Percentiles rank a stretch among this genome's conserved stretches.
phyloP scores from a whole-genome alignment of 192 early-diverging fungal genomes.

The Spizellomyces punctatus region DNA sequence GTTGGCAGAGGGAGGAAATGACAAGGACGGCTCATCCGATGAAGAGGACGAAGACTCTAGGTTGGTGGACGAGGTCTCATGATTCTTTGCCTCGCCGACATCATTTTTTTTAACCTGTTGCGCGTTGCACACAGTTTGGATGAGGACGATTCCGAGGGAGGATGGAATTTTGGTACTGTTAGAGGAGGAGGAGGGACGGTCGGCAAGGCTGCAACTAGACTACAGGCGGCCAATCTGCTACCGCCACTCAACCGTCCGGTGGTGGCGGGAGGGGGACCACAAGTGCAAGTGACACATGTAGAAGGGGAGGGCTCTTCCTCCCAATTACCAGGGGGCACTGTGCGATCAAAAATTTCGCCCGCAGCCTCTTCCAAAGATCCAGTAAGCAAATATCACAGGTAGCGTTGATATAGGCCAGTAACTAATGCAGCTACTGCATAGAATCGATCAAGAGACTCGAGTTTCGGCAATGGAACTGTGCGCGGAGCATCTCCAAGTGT shows the following conservation, averaged over 20 bases:
- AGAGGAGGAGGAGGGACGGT: constrained; percentile 1
- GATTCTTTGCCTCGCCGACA: background rate
- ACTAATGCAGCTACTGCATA: background rate
- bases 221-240: constrained; percentile 17
- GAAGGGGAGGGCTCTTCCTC: background rate
- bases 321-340: constrained; percentile 12
- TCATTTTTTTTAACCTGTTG: background rate
- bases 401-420: background rate
- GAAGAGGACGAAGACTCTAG: constrained; percentile 17
- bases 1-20: constrained; percentile 50
- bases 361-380: background rate
- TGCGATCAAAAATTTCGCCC: constrained; percentile 13
- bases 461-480: background rate
- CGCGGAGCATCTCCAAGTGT: constrained; percentile 9
- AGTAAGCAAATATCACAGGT: background rate
- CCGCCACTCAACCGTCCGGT: constrained; percentile 7
- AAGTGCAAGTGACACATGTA: background rate
- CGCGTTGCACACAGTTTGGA: background rate
- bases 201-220: background rate
- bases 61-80: background rate
- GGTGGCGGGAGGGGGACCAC: background rate
- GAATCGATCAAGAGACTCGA: background rate
- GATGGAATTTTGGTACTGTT: constrained; percentile 51
- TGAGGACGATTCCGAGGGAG: constrained; percentile 28
- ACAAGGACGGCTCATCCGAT: constrained; percentile 25